These are phyloP conservation scores for Vitis hybrid DNA, from an alignment of 177 flowering plant genomes.

Conservation along the genomic window DNA sequence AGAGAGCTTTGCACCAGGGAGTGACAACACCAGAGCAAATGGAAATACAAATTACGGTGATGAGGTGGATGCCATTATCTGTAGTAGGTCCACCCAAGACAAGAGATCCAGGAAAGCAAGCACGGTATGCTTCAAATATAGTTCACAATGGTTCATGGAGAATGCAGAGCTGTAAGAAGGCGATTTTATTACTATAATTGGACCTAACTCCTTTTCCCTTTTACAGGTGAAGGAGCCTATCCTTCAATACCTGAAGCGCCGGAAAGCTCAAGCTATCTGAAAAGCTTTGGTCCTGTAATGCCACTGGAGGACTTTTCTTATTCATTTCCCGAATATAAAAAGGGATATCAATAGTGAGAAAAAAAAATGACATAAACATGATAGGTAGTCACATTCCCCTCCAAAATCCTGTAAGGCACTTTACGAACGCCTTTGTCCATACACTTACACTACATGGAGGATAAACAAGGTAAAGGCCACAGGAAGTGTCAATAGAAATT, in stretches of 20 bases:
- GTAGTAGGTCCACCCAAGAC: constrained; percentile 59
- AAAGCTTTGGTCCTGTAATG: neutral
- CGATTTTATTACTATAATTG: neutral
- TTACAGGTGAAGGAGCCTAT: constrained; percentile 88
- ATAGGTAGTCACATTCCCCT: too few relatives aligned
- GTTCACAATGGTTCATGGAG: neutral
- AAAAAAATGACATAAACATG: too few relatives aligned
- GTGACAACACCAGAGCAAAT: constrained; percentile 28
- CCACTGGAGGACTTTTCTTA: neutral
- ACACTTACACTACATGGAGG: too few relatives aligned
- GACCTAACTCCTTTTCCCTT: neutral
- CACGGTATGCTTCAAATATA: constrained; percentile 48
- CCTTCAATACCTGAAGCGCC: constrained; percentile 70
- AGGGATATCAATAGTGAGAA: too few relatives aligned
- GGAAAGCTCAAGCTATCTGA: constrained; percentile 54
- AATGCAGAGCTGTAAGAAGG: neutral
- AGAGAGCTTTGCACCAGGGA: constrained; percentile 62
- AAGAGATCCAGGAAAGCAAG: constrained; percentile 72
- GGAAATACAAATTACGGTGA: constrained; percentile 27
- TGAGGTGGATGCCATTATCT: constrained; percentile 37
- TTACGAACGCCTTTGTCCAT: too few relatives aligned
- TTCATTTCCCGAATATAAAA: neutral
- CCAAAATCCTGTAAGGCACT: too few relatives aligned
- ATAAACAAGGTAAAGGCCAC: too few relatives aligned
- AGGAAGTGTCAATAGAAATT: neutral